Conservation (phyloP, 208 protist species). For the Wallacemonas sp. region DNA sequence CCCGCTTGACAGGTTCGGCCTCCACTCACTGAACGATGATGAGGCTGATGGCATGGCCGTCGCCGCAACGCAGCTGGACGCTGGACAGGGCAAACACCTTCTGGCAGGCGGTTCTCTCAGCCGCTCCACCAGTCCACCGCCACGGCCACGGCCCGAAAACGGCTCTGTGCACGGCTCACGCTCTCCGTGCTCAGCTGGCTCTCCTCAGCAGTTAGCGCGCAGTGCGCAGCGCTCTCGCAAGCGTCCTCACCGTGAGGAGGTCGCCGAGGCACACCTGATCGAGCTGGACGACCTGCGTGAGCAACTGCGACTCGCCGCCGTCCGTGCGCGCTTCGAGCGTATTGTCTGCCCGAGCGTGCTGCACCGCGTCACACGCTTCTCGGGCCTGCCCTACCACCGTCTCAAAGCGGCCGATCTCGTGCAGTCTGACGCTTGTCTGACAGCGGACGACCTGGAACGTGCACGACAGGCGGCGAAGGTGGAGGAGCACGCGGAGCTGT, state of each 20-base stretch:
- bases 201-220: too few relatives aligned
- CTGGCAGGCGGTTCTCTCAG: background rate
- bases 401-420: slow-evolving; percentile 47
- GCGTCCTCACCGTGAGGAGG: background rate
- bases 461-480: slow-evolving; percentile 40
- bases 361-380: slow-evolving; percentile 68
- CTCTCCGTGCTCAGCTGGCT: too few relatives aligned
- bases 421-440: too few relatives aligned
- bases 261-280: too few relatives aligned
- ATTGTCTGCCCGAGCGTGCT: slow-evolving; percentile 54
- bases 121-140: background rate
- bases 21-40: slow-evolving; percentile 12
- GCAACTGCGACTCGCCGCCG: slow-evolving; percentile 40
- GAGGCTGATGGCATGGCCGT: background rate
- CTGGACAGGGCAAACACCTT: background rate
- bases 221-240: background rate
- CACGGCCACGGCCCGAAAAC: too few relatives aligned
- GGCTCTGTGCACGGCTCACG: too few relatives aligned
- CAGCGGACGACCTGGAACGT: too few relatives aligned
- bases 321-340: slow-evolving; percentile 54
- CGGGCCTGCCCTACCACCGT: slow-evolving; percentile 62
- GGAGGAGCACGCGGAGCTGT: slow-evolving; percentile 50
- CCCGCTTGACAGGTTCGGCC: background rate
- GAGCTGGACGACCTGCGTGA: slow-evolving; percentile 48
- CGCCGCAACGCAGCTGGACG: slow-evolving; percentile 3